Conservation (phyloP, 805 yeast species). For the Ogataea allantospora region DNA sequence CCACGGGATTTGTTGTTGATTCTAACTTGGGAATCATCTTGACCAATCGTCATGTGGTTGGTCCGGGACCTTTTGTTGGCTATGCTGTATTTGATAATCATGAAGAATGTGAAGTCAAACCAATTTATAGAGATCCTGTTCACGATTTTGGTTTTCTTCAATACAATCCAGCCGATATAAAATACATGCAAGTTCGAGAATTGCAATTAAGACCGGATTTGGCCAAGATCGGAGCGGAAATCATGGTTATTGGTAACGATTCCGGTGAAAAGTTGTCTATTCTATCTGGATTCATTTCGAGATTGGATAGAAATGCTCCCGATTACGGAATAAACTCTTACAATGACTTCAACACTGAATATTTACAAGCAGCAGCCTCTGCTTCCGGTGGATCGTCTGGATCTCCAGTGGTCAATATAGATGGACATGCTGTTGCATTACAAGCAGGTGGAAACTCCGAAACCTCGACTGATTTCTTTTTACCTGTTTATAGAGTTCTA, state of each 20-base stretch:
- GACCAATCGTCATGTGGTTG: conserved; percentile 93
- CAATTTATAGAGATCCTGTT: conserved; percentile 89
- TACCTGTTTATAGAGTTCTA: conserved; percentile 79
- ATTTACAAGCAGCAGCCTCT: conserved; percentile 93
- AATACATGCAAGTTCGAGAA: conserved; percentile 69
- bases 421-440: conserved; percentile 84
- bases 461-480: conserved; percentile 89
- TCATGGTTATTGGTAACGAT: conserved; percentile 93
- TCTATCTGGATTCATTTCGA: conserved; percentile 78
- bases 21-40: conserved; percentile 75
- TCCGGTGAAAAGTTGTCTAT: conserved; percentile 93
- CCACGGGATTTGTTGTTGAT: conserved; percentile 95
- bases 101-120: conserved; percentile 84
- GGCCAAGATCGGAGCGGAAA: conserved; percentile 90
- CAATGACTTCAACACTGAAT: conserved; percentile 91
- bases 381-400: conserved; percentile 97
- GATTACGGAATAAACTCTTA: conserved; percentile 86
- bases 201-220: conserved; percentile 73
- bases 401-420: conserved; percentile 89
- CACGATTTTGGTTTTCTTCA: conserved; percentile 91
- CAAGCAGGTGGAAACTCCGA: conserved; percentile 94
- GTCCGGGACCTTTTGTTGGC: conserved; percentile 92
- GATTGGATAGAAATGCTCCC: conserved; percentile 92
- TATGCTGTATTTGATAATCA: conserved; percentile 92
- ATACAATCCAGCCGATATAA: conserved; percentile 68